Percentiles rank a stretch among this genome's conserved stretches.
These are phyloP conservation scores for Coemansia sp. DNA, from an alignment of 192 early-diverging fungal genomes.

Conservation along the genomic window DNA sequence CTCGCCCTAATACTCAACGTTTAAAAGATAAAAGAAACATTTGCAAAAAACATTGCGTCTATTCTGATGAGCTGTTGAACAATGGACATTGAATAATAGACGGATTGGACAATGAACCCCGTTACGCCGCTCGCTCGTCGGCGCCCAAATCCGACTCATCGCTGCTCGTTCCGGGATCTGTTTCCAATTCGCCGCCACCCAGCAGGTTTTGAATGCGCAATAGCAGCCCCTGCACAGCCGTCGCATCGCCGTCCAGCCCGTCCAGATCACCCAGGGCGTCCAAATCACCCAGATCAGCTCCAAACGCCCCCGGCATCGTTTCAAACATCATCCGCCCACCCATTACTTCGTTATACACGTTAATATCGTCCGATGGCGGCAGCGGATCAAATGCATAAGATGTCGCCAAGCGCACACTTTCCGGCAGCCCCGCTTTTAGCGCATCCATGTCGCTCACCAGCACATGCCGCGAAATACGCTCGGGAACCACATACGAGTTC, in stretches of 20 bases:
- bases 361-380: constrained; percentile 41
- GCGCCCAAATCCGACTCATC: constrained; percentile 15
- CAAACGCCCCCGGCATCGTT: constrained; percentile 35
- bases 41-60: too few species aligned
- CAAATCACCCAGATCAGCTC: constrained; percentile 4
- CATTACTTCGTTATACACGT: constrained; percentile 35
- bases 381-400: constrained; percentile 52
- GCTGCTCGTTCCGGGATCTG: constrained; percentile 41
- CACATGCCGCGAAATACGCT: constrained; percentile 50
- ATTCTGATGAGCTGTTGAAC: too few species aligned
- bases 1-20: neutral
- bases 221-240: constrained; percentile 18
- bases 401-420: constrained; percentile 22
- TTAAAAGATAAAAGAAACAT: neutral
- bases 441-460: constrained; percentile 47
- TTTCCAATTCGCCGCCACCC: neutral
- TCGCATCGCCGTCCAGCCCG: constrained; percentile 13
- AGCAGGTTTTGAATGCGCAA: constrained; percentile 14
- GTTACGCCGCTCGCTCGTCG: neutral
- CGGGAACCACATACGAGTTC: constrained; percentile 43
- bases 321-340: constrained; percentile 9
- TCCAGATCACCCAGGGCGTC: neutral
- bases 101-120: too few species aligned
- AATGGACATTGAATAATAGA: too few species aligned
- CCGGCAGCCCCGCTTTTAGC: constrained; percentile 44